Evolutionary conservation across 2,329 filamentous ascomycete genomes (phyloP), one percentile per base, ranked within the genome.

Genomic region (Aspergillus niger): DNA sequence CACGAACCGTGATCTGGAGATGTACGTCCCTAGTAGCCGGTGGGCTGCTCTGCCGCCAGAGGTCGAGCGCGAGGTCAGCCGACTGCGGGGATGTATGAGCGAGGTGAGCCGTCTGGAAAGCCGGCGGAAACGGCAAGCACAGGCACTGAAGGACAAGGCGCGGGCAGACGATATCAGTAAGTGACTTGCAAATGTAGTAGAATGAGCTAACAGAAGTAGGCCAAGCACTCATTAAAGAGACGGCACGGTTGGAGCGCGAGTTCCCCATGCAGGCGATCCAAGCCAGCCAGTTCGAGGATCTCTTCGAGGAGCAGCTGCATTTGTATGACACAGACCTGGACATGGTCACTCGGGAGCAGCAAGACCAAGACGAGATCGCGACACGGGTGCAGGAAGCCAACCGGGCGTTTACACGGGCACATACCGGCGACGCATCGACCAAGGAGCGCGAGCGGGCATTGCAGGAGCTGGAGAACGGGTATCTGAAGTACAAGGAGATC

Each of bases 401-500:
- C 73, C 85, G 85, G 13, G 88, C 89, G 17, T 97, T 98, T 68
- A 85, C 90, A 63, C 82, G 85, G 20, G 91, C 91, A 65, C 86
- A 88, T 56, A 84, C 82, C 41, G 87, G 88, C 3, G 90, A 92
- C 65, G 82, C 83, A 0, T 86, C 85, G 5, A 85, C 83, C 2
- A 85, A 83, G 62, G 92, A 96, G 71, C 87, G 95, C 13, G 94
- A 98, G 74, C 85, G 90, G 67, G 92, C 92, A 0, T 79, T 99
- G 52, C 95, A 99, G 76, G 87, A 85, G 63, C 81, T 99, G 8
- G 94, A 98, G 75, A 92, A 91, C 65, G 94, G 92, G 0, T 98
- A 96, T 74, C 88, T 92, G 76, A 96, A 94, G 77, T 98, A 98
- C 81, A 97, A 97, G 78, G 94, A 99, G 74, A 91, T 98, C 59